These are phyloP conservation scores for Lentinula detonsa DNA, from an alignment of 768 basidiomycete genomes.

Conservation along the genomic window DNA sequence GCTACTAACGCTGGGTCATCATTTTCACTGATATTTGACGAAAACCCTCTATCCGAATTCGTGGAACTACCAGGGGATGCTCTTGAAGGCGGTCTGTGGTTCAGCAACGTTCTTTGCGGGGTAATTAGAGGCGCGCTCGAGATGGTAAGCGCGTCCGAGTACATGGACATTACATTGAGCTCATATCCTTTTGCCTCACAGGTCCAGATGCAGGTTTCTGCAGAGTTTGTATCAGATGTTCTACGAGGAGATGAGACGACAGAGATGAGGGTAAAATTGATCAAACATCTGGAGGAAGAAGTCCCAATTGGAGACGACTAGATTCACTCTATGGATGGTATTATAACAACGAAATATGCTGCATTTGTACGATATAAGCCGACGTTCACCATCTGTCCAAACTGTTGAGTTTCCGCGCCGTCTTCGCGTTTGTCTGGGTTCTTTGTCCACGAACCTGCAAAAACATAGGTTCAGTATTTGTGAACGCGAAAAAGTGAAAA, in stretches of 20 bases:
- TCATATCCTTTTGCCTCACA: slow-evolving; percentile 25
- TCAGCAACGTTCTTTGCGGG: slow-evolving; percentile 93
- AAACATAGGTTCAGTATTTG: background rate
- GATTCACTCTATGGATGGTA: slow-evolving; percentile 9
- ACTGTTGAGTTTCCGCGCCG: slow-evolving; percentile 87
- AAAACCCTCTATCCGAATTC: slow-evolving; percentile 96
- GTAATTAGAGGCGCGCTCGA: slow-evolving; percentile 90
- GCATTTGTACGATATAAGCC: background rate
- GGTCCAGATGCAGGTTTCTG: slow-evolving; percentile 96
- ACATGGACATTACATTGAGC: background rate
- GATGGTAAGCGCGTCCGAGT: slow-evolving; percentile 60
- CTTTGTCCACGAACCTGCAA: slow-evolving; percentile 57
- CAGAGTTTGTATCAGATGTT: slow-evolving; percentile 83
- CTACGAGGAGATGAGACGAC: slow-evolving; percentile 92
- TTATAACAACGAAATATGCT: background rate
- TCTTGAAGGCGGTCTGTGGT: slow-evolving; percentile 91
- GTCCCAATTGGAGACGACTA: slow-evolving; percentile 90
- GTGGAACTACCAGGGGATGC: slow-evolving; percentile 94
- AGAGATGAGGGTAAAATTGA: slow-evolving; percentile 84
- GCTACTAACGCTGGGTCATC: slow-evolving; percentile 40
- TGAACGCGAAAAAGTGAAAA: background rate
- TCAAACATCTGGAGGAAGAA: slow-evolving; percentile 95
- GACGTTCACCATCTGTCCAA: slow-evolving; percentile 37
- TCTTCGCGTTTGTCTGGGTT: slow-evolving; percentile 85
- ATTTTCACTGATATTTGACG: slow-evolving; percentile 86